Base-by-base conservation (phyloP, 2,329 filamentous ascomycete species). In the Cladorrhinum sp. region DNA sequence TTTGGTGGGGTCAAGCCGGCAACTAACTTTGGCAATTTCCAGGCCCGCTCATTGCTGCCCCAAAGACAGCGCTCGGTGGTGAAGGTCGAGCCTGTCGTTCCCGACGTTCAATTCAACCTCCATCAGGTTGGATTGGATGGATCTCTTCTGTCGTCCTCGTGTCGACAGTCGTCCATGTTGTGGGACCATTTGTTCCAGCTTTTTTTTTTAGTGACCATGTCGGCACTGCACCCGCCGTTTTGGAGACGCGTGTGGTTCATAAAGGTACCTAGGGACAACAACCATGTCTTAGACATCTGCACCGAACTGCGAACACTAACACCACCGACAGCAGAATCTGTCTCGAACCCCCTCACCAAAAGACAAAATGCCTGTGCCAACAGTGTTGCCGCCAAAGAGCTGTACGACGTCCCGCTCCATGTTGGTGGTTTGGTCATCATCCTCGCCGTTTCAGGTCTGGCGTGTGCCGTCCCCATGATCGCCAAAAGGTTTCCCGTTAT, bases 371-470 rank as follows among this genome's bases (percentile, higher is more conserved):
- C 57, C 36, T 74, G 72, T 57, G 67, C 62, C 28, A 57, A 63
- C 26, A 71, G 69, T 28, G 73, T 73, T 28, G 70, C 71, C 62
- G 61, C 68, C 58, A 67, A 70, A 30, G 67, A 67, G 55, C 69
- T 74, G 1, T 87, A 87, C 74, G 83, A 87, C 69, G 79, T 78
- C 14, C 75, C 82, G 10, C 75, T 85, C 18, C 85, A 87, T 70
- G 82, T 85, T 56, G 80, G 80, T 61, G 85, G 84, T 24, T 72
- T 88, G 24, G 71, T 81, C 71, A 78, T 81, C 70, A 77, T 82
- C 62, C 73, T 80, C 62, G 69, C 69, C 66, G 75, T 80, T 14
- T 79, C 81, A 55, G 78, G 80, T 20, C 73, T 80, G 51, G 80
- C 80, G 61, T 80, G 77, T 64, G 74, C 73, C 2, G 83, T 86